phyloP scores from a whole-genome alignment of 176 grass and related monocot species.

The Secale cereale region DNA sequence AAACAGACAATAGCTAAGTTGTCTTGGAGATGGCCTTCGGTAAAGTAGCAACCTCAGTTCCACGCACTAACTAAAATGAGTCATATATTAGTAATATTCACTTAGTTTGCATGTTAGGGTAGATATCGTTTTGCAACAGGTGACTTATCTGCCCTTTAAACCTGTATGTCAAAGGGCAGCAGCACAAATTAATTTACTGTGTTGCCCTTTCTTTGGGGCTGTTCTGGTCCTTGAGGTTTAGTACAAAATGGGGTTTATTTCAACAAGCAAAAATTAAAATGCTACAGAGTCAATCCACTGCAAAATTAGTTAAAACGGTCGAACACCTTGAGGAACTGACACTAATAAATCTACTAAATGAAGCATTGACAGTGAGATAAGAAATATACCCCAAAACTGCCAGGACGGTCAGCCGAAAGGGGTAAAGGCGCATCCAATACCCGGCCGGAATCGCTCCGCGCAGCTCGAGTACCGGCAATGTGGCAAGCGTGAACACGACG shows the following conservation, averaged over 20 bases:
- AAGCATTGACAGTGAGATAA: not conserved
- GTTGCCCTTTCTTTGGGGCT: not conserved
- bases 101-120: not conserved
- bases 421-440: slow-evolving; percentile 90
- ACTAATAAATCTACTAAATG: not conserved
- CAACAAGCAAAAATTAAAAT: not conserved
- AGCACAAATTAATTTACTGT: not conserved
- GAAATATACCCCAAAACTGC: slow-evolving; percentile 58
- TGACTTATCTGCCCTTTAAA: not conserved
- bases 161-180: not conserved
- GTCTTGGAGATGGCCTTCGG: not conserved
- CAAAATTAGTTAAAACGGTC: not conserved
- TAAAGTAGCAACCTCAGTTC: not conserved
- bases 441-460: slow-evolving; percentile 84
- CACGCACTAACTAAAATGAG: not conserved
- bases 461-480: slow-evolving; percentile 85
- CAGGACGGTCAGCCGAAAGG: slow-evolving; percentile 62
- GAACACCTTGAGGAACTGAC: not conserved
- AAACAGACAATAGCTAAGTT: not conserved
- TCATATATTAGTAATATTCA: not conserved
- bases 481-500: slow-evolving; percentile 72
- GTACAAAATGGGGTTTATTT: not conserved
- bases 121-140: not conserved
- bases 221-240: not conserved
- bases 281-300: not conserved